Conservation (phyloP, 2,329 filamentous ascomycete species). For the Ilyonectria sp. region DNA sequence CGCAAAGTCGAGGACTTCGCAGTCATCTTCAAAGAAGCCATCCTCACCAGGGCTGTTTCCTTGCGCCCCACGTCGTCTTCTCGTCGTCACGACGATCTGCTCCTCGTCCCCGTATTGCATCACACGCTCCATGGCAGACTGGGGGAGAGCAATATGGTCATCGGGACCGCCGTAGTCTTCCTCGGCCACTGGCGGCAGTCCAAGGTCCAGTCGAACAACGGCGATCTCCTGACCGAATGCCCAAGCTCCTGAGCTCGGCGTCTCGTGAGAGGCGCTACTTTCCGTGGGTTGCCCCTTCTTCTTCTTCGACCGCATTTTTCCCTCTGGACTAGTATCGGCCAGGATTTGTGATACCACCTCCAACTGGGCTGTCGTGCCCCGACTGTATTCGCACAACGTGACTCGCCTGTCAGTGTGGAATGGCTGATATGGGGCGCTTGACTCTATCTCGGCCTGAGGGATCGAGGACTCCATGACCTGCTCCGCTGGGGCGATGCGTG, state of each 20-base stretch:
- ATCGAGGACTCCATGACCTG: conserved; percentile 74
- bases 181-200: conserved; percentile 61
- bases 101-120: conserved; percentile 76
- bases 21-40: conserved; percentile 93
- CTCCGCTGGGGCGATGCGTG: conserved; percentile 54
- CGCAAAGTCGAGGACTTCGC: conserved; percentile 91
- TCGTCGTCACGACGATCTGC: conserved; percentile 87
- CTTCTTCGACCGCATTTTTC: conserved; percentile 54
- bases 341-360: conserved; percentile 59
- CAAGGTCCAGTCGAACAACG: conserved; percentile 67
- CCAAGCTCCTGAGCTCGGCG: conserved; percentile 59
- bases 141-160: conserved; percentile 72
- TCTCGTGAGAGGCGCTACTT: conserved; percentile 33
- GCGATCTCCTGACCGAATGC: conserved; percentile 72
- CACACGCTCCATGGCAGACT: conserved; percentile 75
- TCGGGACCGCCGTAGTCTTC: conserved; percentile 68
- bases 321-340: conserved; percentile 59
- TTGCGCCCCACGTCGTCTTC: conserved; percentile 73
- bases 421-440: conserved; percentile 94
- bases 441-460: conserved; percentile 90
- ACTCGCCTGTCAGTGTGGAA: conserved; percentile 94
- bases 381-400: conserved; percentile 77
- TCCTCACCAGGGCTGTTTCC: conserved; percentile 71
- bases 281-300: conserved; percentile 52
- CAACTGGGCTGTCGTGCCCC: conserved; percentile 51